Base-by-base conservation (phyloP, 2,329 filamentous ascomycete species). In the Paecilomyces formosus region DNA sequence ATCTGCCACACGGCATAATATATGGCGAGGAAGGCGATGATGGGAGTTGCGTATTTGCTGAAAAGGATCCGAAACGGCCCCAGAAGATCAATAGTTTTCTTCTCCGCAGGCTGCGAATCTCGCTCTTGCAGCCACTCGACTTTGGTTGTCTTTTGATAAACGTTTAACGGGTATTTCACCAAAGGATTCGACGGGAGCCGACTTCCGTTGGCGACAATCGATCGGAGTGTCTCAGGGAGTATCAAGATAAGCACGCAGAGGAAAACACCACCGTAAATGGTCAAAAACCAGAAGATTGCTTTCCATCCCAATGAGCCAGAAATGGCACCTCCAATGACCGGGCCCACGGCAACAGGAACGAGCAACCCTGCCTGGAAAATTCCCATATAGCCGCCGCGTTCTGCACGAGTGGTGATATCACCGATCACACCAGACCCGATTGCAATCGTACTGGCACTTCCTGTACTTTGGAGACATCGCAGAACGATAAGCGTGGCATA, bases 1-100 rank as follows among this genome's bases (percentile, higher is more conserved):
- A 83, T 82, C 58, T 82, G 80, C 79, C 80, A 84, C 7, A 81
- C 77, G 0, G 79, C 74, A 58, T 83, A 84, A 66, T 81, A 79
- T 2, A 82, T 64, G 0, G 77, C 78, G 3, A 82, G 72, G 55
- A 80, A 83, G 15, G 78, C 3, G 30, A 82, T 76, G 5, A 80
- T 75, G 0, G 75, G 74, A 0, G 75, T 69, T 0, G 79, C 76
- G 1, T 76, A 69, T 45, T 75, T 79, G 65, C 70, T 76, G 21
- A 75, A 50, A 2, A 83, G 72, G n/a, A 83, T 80, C 0, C 75
- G 73, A 1, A 82, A 64, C 0, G 80, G 77, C 0, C 77, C 78
- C 0, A 74, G 64, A 1, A 83, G 45, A 61, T 83, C 76, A 30
- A 84, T 68, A 0, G 53, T 63, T 54, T 78, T 78, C 55, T 60